Evolutionary conservation across 1,139 yeast species (phyloP).

Genomic region (Geotrichum fermentans): DNA sequence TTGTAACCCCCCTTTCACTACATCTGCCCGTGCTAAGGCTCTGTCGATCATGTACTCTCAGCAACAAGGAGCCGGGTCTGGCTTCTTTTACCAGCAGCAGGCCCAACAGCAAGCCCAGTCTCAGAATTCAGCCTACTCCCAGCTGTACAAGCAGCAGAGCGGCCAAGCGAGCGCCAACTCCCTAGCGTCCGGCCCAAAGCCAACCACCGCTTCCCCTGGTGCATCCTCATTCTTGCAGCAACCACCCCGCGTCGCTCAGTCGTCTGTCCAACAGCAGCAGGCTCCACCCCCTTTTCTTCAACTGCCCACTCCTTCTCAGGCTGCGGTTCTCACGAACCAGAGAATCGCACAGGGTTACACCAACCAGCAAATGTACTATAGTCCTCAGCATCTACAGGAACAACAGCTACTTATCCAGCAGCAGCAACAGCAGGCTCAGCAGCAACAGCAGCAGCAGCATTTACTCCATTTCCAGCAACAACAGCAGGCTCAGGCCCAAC

Average conservation of each 20-base stretch:
- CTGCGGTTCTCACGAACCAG: constrained; percentile 27
- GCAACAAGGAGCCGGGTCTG: constrained; percentile 24
- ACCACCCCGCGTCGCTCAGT: constrained; percentile 11
- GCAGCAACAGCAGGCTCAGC: constrained; percentile 22
- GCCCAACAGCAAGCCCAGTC: constrained; percentile 14
- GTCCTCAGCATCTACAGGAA: constrained; percentile 23
- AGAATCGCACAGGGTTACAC: constrained; percentile 23
- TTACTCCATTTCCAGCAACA: constrained; percentile 20
- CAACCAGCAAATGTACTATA: constrained; percentile 21
- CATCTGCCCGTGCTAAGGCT: background rate
- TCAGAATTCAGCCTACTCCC: constrained; percentile 15
- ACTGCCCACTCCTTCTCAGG: constrained; percentile 30
- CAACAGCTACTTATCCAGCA: constrained; percentile 23
- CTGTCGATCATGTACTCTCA: constrained; percentile 19
- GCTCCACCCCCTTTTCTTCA: constrained; percentile 27
- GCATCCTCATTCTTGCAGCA: constrained; percentile 4
- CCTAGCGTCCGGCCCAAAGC: background rate
- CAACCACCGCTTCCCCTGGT: constrained; percentile 3
- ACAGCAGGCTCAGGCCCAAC: constrained; percentile 23
- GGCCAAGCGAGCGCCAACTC: constrained; percentile 5
- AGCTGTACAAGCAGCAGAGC: constrained; percentile 12
- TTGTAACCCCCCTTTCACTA: background rate
- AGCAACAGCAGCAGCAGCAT: constrained; percentile 20
- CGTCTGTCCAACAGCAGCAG: constrained; percentile 7
- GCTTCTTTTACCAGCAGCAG: constrained; percentile 26